These are phyloP conservation scores for Canavalia ensiformis DNA, from an alignment of 306 rosid genomes.

Conservation along the genomic window DNA sequence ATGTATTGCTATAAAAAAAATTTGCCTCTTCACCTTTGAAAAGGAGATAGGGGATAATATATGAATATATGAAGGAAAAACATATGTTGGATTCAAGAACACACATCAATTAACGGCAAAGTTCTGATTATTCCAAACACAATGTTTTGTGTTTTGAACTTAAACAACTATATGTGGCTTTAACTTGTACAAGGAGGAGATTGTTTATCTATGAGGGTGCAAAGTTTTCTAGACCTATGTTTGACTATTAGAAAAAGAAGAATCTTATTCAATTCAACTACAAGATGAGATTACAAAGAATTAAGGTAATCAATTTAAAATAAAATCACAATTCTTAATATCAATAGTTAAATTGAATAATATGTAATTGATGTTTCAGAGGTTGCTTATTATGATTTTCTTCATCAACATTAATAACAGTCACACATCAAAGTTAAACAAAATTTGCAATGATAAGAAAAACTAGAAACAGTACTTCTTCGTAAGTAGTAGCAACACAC, in stretches of 20 bases:
- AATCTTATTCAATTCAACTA: too few relatives aligned
- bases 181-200: slow-evolving; percentile 69
- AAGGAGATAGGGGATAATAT: slow-evolving; percentile 66
- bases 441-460: too few relatives aligned
- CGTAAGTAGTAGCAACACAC: too few relatives aligned
- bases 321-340: too few relatives aligned
- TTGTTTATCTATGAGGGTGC: slow-evolving; percentile 67
- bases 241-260: slow-evolving; percentile 57
- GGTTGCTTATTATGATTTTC: not conserved
- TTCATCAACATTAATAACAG: too few relatives aligned
- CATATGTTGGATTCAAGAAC: slow-evolving; percentile 52
- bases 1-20: slow-evolving; percentile 75
- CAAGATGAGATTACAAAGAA: too few relatives aligned
- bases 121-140: slow-evolving; percentile 64
- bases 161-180: slow-evolving; percentile 73
- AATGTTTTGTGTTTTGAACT: slow-evolving; percentile 74
- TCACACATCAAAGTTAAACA: too few relatives aligned
- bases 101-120: not conserved
- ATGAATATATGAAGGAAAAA: slow-evolving; percentile 63
- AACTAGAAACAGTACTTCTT: too few relatives aligned
- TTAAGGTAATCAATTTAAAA: too few relatives aligned
- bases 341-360: too few relatives aligned
- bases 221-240: slow-evolving; percentile 55
- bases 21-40: slow-evolving; percentile 66
- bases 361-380: too few relatives aligned